Conservation (phyloP, 371 early-diverging fungal species). For the Apophysomyces sp. region DNA sequence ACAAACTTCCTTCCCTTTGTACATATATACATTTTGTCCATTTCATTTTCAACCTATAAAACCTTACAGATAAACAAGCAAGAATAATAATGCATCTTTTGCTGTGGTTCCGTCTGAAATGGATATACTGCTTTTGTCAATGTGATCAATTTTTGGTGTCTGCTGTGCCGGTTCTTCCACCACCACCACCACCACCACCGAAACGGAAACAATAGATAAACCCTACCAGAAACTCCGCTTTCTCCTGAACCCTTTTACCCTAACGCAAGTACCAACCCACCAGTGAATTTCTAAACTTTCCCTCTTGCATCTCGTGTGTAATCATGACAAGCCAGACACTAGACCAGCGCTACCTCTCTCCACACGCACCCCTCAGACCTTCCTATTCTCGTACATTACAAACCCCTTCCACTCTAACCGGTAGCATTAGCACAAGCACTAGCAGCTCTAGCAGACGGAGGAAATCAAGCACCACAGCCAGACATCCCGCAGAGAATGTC, state of each 20-base stretch:
- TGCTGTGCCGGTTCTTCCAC: too few relatives aligned
- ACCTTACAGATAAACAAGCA: neutral
- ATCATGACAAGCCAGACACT: neutral
- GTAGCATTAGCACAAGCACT: neutral
- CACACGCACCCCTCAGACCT: neutral
- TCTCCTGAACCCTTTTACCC: too few relatives aligned
- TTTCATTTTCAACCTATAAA: neutral
- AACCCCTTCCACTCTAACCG: neutral
- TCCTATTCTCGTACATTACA: neutral
- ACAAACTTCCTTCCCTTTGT: neutral
- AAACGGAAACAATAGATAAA: too few relatives aligned
- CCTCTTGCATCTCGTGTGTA: neutral
- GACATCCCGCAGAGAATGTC: constrained; percentile 23
- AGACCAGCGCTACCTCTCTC: neutral
- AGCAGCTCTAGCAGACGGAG: neutral
- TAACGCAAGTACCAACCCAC: neutral
- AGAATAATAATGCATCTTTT: too few relatives aligned
- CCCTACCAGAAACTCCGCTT: too few relatives aligned
- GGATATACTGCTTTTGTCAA: too few relatives aligned
- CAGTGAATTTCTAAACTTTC: neutral
- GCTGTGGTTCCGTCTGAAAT: too few relatives aligned
- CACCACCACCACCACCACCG: too few relatives aligned
- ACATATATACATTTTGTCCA: too few relatives aligned
- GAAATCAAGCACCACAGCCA: neutral
- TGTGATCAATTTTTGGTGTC: too few relatives aligned